Base-by-base conservation (phyloP, 257 asterid genomes). In the Nicotiana otophora region DNA sequence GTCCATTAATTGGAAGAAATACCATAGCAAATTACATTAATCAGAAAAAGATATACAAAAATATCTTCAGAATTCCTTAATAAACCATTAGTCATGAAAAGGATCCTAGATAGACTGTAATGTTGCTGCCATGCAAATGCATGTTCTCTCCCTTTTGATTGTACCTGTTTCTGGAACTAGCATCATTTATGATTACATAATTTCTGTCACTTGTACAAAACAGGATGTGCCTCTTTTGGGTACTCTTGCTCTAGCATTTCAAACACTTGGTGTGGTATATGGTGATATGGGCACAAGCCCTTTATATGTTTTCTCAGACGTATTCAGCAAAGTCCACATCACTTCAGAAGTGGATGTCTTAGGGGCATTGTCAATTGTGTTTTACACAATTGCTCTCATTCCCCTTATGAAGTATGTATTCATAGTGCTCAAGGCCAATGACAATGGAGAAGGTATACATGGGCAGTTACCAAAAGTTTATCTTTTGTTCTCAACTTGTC, bases 241-340 rank as follows among this genome's bases (percentile, higher is more conserved):
- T 78, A 94, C 93, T 66, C 85, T 94, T 78, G 89, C 94, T 17
- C 62, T 94, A 88, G 97, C 98, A 85, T 96, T 94, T 86, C 99
- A 96, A 91, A 96, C 99, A 10, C 97, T 96, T 28, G 99, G 99
- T 74, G 99, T 96, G 69, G 99, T 94, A 28, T 96, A 94, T 67
- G 99, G 99, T 48, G 99, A 96, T 82, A 88, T 96, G 99, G 99
- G 98, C 20, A 94, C 99, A 10, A 94, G 98, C 81, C 99, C 99
- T 81, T 86, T 96, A 3, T 96, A 96, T 64, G 98, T 93, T 68
- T 94, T 96, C 83, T 87, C 97, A 30, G 98, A 90, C 39, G 98
- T 96, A 23, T 96, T 96, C 82, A 94, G 94, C 89, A 96, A 96
- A 81, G 97, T 93, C 62, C 88, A 91, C 84, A 94, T 96, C 84